Conservation (phyloP, 345 rosid species). For the Salix exigua region DNA sequence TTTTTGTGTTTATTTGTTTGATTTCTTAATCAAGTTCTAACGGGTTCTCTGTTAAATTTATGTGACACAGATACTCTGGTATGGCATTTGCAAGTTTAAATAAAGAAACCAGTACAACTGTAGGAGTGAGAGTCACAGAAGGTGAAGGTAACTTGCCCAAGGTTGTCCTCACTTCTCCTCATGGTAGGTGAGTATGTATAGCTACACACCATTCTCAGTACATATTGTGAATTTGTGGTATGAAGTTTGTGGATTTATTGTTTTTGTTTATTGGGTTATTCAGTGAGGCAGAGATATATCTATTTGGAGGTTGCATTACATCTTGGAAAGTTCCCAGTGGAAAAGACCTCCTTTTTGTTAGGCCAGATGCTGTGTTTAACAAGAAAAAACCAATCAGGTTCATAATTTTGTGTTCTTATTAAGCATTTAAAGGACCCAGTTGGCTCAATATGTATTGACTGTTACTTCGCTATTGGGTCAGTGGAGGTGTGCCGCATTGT, state of each 20-base stretch:
- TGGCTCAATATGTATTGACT: neutral
- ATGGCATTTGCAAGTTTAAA: constrained; percentile 52
- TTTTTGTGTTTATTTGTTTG: too few relatives aligned
- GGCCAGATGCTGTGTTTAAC: constrained; percentile 96
- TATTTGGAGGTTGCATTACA: constrained; percentile 83
- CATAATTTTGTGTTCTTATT: neutral
- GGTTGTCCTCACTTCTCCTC: constrained; percentile 68
- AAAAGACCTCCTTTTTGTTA: constrained; percentile 77
- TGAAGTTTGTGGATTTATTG: neutral
- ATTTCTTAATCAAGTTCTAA: neutral
- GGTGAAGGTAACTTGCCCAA: constrained; percentile 87
- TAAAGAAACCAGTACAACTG: constrained; percentile 16
- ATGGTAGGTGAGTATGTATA: constrained; percentile 45
- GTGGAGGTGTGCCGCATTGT: constrained; percentile 97
- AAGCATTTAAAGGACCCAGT: neutral
- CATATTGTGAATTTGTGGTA: neutral
- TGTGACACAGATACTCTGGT: constrained; percentile 37
- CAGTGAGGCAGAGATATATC: constrained; percentile 87
- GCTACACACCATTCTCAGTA: too few relatives aligned
- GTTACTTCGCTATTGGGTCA: constrained; percentile 25
- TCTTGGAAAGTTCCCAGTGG: constrained; percentile 82
- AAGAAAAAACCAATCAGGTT: constrained; percentile 89
- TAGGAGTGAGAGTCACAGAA: constrained; percentile 63
- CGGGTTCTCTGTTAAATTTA: neutral
- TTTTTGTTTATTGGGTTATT: neutral